Conservation (phyloP, 2,329 filamentous ascomycete genomes). For the Thielaviopsis populi region DNA sequence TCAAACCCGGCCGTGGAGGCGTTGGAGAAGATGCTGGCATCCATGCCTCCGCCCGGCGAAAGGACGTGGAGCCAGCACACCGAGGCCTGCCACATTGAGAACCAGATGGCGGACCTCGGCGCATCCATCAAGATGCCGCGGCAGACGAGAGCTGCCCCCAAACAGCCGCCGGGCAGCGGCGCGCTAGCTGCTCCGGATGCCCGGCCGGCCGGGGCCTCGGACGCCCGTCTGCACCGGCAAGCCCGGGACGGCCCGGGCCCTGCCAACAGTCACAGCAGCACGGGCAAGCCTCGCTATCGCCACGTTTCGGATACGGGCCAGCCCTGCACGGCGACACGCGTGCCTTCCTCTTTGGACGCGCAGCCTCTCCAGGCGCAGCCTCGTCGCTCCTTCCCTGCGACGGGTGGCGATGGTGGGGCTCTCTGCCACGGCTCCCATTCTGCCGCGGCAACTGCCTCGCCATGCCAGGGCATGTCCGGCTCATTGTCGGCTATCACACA, state of each 20-base stretch:
- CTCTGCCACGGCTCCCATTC: neutral
- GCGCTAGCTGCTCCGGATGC: neutral
- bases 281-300: neutral
- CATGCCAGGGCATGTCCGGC: neutral
- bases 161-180: neutral
- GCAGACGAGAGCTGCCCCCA: neutral
- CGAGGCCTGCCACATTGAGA: conserved; percentile 1
- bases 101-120: neutral
- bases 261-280: neutral
- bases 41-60: neutral
- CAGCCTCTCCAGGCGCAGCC: neutral
- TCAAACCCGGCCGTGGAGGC: neutral
- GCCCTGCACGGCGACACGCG: neutral
- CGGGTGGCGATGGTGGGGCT: neutral
- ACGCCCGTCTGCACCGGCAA: neutral
- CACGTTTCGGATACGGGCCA: neutral
- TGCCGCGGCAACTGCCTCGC: neutral
- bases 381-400: neutral
- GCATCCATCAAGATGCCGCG: neutral
- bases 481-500: neutral
- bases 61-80: neutral
- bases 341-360: neutral
- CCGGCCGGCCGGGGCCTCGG: neutral
- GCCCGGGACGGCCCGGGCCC: no score
- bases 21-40: neutral